These are phyloP conservation scores for Quercus gilva DNA, from an alignment of 306 rosid genomes.

Conservation along the genomic window DNA sequence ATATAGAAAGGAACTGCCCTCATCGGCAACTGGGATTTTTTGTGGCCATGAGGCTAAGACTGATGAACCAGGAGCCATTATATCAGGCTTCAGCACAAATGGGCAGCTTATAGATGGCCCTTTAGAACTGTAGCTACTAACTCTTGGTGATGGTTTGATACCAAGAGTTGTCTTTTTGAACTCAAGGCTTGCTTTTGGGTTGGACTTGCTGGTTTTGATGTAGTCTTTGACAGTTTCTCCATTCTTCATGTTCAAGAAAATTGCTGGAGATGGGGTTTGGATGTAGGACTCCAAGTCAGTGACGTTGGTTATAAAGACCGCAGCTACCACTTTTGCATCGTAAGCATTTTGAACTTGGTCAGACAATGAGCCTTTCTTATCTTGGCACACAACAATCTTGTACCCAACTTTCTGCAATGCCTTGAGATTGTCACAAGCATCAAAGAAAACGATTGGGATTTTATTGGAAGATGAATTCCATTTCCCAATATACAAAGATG, in stretches of 20 bases:
- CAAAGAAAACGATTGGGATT: slow-evolving; percentile 47
- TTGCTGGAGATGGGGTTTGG: slow-evolving; percentile 20
- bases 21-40: background rate
- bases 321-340: slow-evolving; percentile 34
- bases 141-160: slow-evolving; percentile 49
- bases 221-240: slow-evolving; percentile 55
- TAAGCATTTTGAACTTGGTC: slow-evolving; percentile 18
- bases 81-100: slow-evolving; percentile 34
- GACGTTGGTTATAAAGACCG: slow-evolving; percentile 50
- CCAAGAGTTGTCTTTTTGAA: slow-evolving; percentile 46
- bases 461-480: slow-evolving; percentile 25
- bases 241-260: slow-evolving; percentile 15
- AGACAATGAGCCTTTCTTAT: background rate
- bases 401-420: slow-evolving; percentile 26
- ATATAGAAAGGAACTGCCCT: background rate
- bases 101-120: slow-evolving; percentile 76
- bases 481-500: slow-evolving; percentile 40
- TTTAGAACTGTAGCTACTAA: slow-evolving; percentile 61
- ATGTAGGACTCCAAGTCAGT: slow-evolving; percentile 13
- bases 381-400: slow-evolving; percentile 62
- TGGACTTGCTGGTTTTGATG: slow-evolving; percentile 13
- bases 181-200: slow-evolving; percentile 42
- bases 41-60: slow-evolving; percentile 80
- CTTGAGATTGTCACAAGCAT: slow-evolving; percentile 26
- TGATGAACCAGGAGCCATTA: slow-evolving; percentile 53